Percentiles rank a stretch among this genome's conserved stretches.
Evolutionary conservation across 768 basidiomycete genomes (phyloP).

Genomic region (Amanita phalloides): DNA sequence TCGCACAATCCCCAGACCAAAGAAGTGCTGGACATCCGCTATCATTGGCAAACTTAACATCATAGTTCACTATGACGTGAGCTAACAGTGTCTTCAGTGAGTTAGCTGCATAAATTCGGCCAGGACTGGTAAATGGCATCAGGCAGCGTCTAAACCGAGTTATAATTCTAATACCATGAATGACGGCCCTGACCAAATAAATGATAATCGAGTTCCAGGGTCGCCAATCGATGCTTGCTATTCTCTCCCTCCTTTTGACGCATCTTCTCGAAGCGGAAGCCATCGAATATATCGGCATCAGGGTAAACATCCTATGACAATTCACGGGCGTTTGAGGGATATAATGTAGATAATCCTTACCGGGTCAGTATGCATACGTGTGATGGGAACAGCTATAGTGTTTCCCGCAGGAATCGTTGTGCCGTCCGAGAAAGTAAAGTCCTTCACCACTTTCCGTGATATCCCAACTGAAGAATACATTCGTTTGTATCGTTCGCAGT

Average conservation of each 20-base stretch:
- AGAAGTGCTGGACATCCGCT: constrained; percentile 2
- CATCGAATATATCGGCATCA: constrained; percentile 20
- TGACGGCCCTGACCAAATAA: constrained; percentile 21
- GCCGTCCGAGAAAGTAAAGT: constrained; percentile 24
- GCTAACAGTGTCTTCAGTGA: constrained; percentile 23
- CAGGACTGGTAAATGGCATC: constrained; percentile 11
- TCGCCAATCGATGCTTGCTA: constrained; percentile 20
- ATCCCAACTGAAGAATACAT: constrained; percentile 10
- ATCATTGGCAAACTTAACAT: constrained; percentile 19
- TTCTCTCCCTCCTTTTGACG: constrained; percentile 15
- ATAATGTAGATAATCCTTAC: background rate
- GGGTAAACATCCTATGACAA: constrained; percentile 20
- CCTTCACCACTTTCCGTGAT: constrained; percentile 21
- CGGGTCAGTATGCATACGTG: constrained; percentile 6
- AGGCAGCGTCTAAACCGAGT: background rate
- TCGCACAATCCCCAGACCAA: constrained; percentile 8
- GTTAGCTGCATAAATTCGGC: constrained; percentile 23
- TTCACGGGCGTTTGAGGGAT: background rate
- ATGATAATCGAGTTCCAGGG: constrained; percentile 15
- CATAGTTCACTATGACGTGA: constrained; percentile 21
- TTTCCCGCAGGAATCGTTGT: constrained; percentile 16
- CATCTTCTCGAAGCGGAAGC: constrained; percentile 29
- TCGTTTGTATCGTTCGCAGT: no score
- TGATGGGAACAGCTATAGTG: constrained; percentile 8
- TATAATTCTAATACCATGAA: constrained; percentile 6